These are phyloP conservation scores for Stephania japonica DNA, from an alignment of 164 flowering plant species.

Conservation along the genomic window DNA sequence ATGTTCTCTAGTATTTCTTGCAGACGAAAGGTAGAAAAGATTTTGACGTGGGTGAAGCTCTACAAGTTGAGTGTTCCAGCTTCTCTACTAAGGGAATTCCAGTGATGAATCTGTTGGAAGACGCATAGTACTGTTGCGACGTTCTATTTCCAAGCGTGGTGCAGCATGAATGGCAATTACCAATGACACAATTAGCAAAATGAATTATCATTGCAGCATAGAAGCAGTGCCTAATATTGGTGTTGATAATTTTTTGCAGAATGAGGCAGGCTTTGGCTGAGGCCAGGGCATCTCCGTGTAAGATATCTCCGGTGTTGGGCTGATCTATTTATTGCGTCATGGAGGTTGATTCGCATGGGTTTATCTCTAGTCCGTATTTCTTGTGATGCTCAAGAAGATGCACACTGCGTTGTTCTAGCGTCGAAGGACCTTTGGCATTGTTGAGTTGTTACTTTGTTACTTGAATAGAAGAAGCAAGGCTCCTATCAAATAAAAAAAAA, in stretches of 20 bases:
- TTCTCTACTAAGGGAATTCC: conserved; percentile 77
- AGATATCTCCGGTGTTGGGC: not conserved
- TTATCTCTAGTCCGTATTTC: too few species aligned
- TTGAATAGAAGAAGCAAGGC: too few species aligned
- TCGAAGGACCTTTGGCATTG: not conserved
- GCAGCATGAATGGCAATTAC: not conserved
- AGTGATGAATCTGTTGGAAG: conserved; percentile 51
- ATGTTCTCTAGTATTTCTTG: not conserved
- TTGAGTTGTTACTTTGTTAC: not conserved
- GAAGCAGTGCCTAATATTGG: conserved; percentile 1
- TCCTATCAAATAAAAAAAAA: too few species aligned
- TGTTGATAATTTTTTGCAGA: conserved; percentile 1
- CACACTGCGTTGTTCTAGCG: not conserved
- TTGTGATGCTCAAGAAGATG: not conserved
- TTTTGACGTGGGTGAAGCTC: conserved; percentile 54
- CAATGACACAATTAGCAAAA: not conserved
- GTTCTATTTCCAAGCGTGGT: not conserved
- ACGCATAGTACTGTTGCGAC: conserved; percentile 15
- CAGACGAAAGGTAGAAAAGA: conserved; percentile 42
- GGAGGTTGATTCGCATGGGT: not conserved
- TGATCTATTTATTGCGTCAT: not conserved
- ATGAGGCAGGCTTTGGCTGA: not conserved
- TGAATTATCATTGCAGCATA: not conserved
- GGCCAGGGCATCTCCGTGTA: not conserved
- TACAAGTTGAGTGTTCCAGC: conserved; percentile 61